Evolutionary conservation across 495 filamentous ascomycete species (phyloP), one percentile per base, ranked within the genome.

Genomic region (Chlorociboria aeruginascens): DNA sequence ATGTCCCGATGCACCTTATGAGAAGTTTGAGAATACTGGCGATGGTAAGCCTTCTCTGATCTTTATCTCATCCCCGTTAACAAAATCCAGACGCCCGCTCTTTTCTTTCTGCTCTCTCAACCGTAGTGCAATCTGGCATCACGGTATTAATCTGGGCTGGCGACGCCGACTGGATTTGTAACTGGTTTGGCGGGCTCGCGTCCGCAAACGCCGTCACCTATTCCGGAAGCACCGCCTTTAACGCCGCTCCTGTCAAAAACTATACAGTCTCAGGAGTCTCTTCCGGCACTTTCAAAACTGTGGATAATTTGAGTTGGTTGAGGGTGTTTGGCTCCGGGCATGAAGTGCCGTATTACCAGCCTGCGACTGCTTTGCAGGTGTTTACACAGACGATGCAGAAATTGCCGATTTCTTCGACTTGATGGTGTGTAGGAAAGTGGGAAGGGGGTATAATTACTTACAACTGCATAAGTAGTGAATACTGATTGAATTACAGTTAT

Each of bases 111-210:
- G 45, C 58, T 12, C 65, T 79, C 14, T 66, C 65, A 32, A 48
- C 49, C 10, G 67, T 79, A 6, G 69, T 76, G 17, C 49, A 66
- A 32, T 61, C 68, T 1, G 71, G 70, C 3, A 61, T 79, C 44
- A 58, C 56, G 1, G 66, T 69, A 4, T 49, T 76, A 3, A 58
- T 78, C 32, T 77, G 70, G 72, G 73, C 73, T 6, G 73, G 75
- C 42, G 72, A 72, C 45, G 66, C 66, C 11, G 72, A 77, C 53
- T 78, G 65, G 64, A 74, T 76, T 48, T 77, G 70, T 53, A 77
- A 78, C 59, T 77, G 69, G 68, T 52, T 66, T 28, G 74, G 74
- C 28, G 61, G 48, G 12, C 58, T 66, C 8, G 61, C 49, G 0
- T 70, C 66, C 16, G 73, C 70, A n/a, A 62, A 77, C 35, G 60